A percentile compares a stretch with the other conserved stretches of the same genome.
These are phyloP conservation scores for Danielia reshetovae DNA, from an alignment of 805 yeast species.

Conservation along the genomic window DNA sequence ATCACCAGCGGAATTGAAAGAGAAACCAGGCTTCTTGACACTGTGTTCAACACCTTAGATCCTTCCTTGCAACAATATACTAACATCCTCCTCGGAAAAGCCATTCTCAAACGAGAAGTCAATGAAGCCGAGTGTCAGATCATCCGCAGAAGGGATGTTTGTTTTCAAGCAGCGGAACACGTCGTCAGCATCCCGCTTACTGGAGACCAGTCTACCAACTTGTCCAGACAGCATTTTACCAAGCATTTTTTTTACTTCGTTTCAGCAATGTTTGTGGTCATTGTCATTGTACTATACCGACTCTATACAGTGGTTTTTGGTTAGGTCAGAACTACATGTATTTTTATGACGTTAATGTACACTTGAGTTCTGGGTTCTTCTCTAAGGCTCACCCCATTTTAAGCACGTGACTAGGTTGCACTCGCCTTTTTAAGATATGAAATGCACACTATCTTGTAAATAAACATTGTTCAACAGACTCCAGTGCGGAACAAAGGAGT, in stretches of 20 bases:
- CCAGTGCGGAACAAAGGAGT: no score
- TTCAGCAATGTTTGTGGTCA: conserved; percentile 22
- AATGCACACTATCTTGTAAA: no score
- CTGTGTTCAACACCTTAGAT: conserved; percentile 30
- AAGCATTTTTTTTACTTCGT: conserved; percentile 23
- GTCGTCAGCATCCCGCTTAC: conserved; percentile 40
- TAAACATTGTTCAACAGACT: no score
- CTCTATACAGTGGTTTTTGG: conserved; percentile 19
- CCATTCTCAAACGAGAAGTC: conserved; percentile 35
- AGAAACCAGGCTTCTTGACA: conserved; percentile 27
- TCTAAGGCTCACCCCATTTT: no score
- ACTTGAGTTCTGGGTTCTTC: no score
- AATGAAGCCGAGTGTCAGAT: conserved; percentile 26
- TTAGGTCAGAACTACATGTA: conserved; percentile 1
- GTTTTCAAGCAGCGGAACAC: conserved; percentile 39
- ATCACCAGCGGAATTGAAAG: conserved; percentile 35
- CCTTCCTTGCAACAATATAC: conserved; percentile 35
- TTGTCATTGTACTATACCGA: conserved; percentile 25
- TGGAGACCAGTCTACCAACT: conserved; percentile 25
- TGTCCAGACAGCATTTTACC: conserved; percentile 19
- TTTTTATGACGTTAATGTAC: no score
- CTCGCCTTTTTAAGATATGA: no score
- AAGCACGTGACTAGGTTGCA: no score
- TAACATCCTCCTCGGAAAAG: conserved; percentile 34
- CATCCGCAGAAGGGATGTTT: conserved; percentile 33